Conservation (phyloP, 192 early-diverging fungal species). For the Diversispora eburnea region DNA sequence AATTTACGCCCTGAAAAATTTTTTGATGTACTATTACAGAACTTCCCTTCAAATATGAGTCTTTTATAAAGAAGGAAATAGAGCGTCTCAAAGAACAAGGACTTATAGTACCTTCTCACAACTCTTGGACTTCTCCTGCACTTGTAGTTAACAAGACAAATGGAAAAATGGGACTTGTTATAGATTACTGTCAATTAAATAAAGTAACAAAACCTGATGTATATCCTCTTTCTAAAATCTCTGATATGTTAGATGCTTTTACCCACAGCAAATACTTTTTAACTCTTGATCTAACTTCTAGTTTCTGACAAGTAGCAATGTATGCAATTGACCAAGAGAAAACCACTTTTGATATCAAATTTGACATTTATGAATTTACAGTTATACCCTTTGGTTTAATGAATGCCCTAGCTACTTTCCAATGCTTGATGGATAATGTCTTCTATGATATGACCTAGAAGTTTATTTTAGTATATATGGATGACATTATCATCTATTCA, state of each 20-base stretch:
- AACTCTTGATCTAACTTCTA: conserved; percentile 14
- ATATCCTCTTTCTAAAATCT: conserved; percentile 45
- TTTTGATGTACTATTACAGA: too few species aligned
- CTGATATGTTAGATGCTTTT: conserved; percentile 34
- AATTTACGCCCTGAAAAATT: background rate
- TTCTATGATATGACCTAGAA: conserved; percentile 6
- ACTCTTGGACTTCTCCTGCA: conserved; percentile 34
- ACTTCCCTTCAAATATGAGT: background rate
- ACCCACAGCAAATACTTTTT: conserved; percentile 15
- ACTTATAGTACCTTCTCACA: background rate
- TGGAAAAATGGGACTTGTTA: conserved; percentile 29
- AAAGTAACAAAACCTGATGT: conserved; percentile 35
- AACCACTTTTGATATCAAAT: conserved; percentile 30
- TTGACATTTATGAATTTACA: conserved; percentile 22
- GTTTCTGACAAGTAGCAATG: conserved; percentile 30
- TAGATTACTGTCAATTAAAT: conserved; percentile 49
- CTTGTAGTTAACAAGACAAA: conserved; percentile 45
- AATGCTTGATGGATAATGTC: conserved; percentile 11
- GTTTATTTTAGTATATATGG: conserved; percentile 31
- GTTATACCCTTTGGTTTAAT: conserved; percentile 34
- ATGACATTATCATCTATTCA: conserved; percentile 28
- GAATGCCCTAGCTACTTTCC: conserved; percentile 31
- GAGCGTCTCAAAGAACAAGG: background rate
- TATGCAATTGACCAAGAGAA: background rate
- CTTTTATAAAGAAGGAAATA: background rate